phyloP scores from a whole-genome alignment of 768 basidiomycete genomes.

The Fomitopsis serialis region DNA sequence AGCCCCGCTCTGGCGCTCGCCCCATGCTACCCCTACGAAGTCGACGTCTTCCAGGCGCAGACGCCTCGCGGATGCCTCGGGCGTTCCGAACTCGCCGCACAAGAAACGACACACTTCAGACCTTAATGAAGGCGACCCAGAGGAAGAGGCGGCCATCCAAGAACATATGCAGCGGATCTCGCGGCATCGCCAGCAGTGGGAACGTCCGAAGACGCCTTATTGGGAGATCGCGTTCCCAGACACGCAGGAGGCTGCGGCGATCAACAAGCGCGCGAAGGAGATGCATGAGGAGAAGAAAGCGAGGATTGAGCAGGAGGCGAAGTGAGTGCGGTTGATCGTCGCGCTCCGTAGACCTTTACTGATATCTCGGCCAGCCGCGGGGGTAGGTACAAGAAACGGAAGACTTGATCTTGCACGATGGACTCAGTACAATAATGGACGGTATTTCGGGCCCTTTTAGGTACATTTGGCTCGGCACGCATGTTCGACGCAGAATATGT shows the following conservation, averaged over 20 bases:
- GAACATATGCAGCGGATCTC: constrained; percentile 70
- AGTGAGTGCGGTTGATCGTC: constrained; percentile 26
- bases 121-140: constrained; percentile 5
- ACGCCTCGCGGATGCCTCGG: not conserved
- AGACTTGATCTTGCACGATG: not conserved
- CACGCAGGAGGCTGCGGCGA: constrained; percentile 74
- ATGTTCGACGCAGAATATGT: too few relatives aligned
- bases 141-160: constrained; percentile 27
- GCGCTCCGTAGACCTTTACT: not conserved
- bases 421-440: too few relatives aligned
- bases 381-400: constrained; percentile 11
- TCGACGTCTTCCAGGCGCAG: not conserved
- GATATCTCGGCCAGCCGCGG: constrained; percentile 4
- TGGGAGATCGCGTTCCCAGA: constrained; percentile 89
- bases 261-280: constrained; percentile 67
- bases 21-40: constrained; percentile 17
- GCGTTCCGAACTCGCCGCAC: not conserved
- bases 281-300: constrained; percentile 66
- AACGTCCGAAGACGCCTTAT: constrained; percentile 71
- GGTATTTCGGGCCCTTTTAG: too few relatives aligned
- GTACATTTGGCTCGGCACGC: too few relatives aligned
- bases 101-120: not conserved
- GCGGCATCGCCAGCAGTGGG: constrained; percentile 69
- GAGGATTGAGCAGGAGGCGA: constrained; percentile 55
- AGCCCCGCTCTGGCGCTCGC: constrained; percentile 73